Conservation (phyloP, 331 rosid genomes). For the Quercus lobata region DNA sequence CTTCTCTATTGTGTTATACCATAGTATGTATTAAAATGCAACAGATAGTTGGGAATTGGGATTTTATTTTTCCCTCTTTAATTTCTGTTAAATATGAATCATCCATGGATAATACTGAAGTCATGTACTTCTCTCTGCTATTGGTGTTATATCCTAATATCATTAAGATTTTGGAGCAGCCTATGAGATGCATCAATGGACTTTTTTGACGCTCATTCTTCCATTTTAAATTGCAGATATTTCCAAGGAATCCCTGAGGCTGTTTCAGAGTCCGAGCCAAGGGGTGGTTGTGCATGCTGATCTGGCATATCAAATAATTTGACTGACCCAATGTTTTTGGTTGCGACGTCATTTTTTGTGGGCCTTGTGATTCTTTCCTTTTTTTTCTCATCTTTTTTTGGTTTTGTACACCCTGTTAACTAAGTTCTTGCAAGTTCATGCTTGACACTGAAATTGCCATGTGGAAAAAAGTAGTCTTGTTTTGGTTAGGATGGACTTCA, state of each 20-base stretch:
- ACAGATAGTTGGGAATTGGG: background rate
- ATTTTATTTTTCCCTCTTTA: background rate
- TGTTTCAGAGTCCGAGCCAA: conserved; percentile 64
- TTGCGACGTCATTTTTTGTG: conserved; percentile 25
- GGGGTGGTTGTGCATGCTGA: conserved; percentile 92
- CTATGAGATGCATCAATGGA: background rate
- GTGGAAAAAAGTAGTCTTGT: conserved; percentile 20
- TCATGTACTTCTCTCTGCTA: background rate
- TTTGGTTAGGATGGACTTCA: conserved; percentile 26
- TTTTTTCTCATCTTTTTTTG: background rate
- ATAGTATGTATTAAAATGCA: background rate
- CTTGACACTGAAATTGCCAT: conserved; percentile 5
- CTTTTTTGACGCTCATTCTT: background rate
- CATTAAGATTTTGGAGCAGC: background rate
- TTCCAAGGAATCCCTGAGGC: conserved; percentile 92
- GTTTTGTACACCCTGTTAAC: conserved; percentile 30
- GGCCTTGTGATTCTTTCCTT: conserved; percentile 11
- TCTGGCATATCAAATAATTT: conserved; percentile 14
- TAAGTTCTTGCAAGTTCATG: conserved; percentile 22
- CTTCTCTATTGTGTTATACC: background rate
- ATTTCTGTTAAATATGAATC: background rate
- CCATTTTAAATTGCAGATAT: conserved; percentile 53
- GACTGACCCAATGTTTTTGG: conserved; percentile 5
- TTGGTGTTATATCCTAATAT: background rate
- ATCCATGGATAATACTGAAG: background rate